Evolutionary conservation across 495 filamentous ascomycete species (phyloP).

Genomic region (Cercophora sp.): DNA sequence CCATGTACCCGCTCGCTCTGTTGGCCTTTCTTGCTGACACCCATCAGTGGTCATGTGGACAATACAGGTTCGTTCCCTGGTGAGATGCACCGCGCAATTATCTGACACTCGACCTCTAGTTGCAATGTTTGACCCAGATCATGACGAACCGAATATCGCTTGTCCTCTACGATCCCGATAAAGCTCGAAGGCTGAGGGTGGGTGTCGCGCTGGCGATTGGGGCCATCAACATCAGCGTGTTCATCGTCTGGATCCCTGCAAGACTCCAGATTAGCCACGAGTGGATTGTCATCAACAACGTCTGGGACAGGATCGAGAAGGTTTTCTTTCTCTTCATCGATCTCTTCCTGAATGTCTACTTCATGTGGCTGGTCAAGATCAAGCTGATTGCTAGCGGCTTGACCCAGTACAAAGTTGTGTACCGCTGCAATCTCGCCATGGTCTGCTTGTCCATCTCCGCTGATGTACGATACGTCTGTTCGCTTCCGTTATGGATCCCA

Average conservation of each 20-base stretch:
- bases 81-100: too few species aligned
- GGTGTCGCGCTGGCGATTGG: conserved; percentile 36
- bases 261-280: conserved; percentile 32
- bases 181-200: conserved; percentile 29
- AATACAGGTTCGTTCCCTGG: too few species aligned
- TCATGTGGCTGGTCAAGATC: conserved; percentile 42
- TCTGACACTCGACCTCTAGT: too few species aligned
- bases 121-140: conserved; percentile 45
- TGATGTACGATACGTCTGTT: conserved; percentile 31
- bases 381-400: conserved; percentile 46
- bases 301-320: conserved; percentile 52
- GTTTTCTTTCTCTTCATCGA: conserved; percentile 46
- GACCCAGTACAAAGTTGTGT: conserved; percentile 45
- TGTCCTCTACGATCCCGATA: conserved; percentile 33
- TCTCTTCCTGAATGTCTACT: conserved; percentile 43
- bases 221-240: conserved; percentile 46
- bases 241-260: conserved; percentile 49
- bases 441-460: conserved; percentile 46
- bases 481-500: neutral
- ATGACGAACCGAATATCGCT: conserved; percentile 46
- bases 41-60: conserved; percentile 33
- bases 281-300: conserved; percentile 34
- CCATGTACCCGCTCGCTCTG: too few species aligned
- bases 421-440: conserved; percentile 48
- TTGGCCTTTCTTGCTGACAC: too few species aligned